Base-by-base conservation (phyloP, 2,329 filamentous ascomycete genomes). In the Byssoonygena ceratinophila region DNA sequence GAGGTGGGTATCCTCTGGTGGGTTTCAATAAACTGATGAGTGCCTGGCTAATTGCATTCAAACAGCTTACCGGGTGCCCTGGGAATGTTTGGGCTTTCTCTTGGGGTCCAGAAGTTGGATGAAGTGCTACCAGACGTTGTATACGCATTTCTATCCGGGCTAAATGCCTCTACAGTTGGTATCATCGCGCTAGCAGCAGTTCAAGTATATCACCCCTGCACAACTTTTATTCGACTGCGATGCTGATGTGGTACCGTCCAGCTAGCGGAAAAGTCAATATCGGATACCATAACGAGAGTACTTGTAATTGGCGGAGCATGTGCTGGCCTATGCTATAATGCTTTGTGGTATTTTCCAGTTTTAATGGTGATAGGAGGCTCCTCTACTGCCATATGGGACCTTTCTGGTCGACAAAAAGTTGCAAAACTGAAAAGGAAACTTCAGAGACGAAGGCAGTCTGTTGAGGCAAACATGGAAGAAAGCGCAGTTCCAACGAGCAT, bases 281-380 rank as follows among this genome's bases (percentile, higher is more conserved):
- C 76, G 0, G 83, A 87, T 60, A 71, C 71, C 18, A 45, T 84
- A 2, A 82, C 83, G 0, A 70, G 84, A 1, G 68, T 82, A 0
- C 59, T 87, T 1, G 79, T 88, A 0, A 82, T 86, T 11, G 60
- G 82, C 5, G 77, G 77, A 2, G 84, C 73, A 0, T 73, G 76
- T 7, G 83, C 82, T 0, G 85, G 84, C 0, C 67, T 88, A 58
- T 72, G 84, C 46, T 87, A 87, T 59, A 86, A 81, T 46, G 78
- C 83, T 0, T 66, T 88, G 0, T 89, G 85, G 85, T 89, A 85
- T 58, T 88, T 87, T 43, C 85, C 85, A 0, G 60, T 79, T 0
- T 62, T 88, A 3, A 82, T 87, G 66, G 59, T 76, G 0, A 57
- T 72, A 1, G 78, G 75, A 0, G 84, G 83, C 0, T 9, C 74